These are phyloP conservation scores for Aspergillus caelatus DNA, from an alignment of 2,329 filamentous ascomycete species.

Conservation along the genomic window DNA sequence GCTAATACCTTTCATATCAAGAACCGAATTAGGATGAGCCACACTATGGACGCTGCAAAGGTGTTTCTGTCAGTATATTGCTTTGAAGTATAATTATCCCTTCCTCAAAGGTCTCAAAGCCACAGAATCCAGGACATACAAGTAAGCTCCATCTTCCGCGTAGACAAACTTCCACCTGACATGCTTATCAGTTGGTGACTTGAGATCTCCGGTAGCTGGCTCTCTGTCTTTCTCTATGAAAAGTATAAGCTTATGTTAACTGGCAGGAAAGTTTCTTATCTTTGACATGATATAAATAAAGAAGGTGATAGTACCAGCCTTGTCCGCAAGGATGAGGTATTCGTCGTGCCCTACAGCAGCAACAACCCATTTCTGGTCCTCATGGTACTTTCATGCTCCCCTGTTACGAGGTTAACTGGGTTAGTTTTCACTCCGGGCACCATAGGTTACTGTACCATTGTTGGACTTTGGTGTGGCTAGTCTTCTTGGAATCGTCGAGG, in stretches of 20 bases:
- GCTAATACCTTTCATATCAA: too few relatives aligned
- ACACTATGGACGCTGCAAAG: too few relatives aligned
- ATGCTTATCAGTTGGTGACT: background rate
- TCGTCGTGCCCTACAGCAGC: background rate
- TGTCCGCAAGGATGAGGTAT: background rate
- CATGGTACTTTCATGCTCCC: too few relatives aligned
- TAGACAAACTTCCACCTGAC: background rate
- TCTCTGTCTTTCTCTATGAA: background rate
- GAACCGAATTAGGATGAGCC: too few relatives aligned
- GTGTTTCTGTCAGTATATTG: background rate
- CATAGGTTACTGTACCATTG: too few relatives aligned
- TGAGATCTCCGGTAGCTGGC: background rate
- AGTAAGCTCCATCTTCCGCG: background rate
- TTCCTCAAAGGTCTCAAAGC: background rate
- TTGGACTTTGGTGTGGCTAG: too few relatives aligned
- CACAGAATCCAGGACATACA: background rate
- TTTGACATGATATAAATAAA: background rate
- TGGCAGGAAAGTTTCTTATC: too few relatives aligned
- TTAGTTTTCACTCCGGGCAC: too few relatives aligned
- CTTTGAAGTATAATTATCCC: background rate
- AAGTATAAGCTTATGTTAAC: rapidly evolving
- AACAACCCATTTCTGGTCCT: too few relatives aligned
- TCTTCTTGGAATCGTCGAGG: too few relatives aligned
- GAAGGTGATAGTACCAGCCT: background rate
- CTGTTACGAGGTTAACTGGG: too few relatives aligned